These are phyloP conservation scores for Psilocybe mexicana DNA, from an alignment of 1,284 basidiomycete species.

Conservation along the genomic window DNA sequence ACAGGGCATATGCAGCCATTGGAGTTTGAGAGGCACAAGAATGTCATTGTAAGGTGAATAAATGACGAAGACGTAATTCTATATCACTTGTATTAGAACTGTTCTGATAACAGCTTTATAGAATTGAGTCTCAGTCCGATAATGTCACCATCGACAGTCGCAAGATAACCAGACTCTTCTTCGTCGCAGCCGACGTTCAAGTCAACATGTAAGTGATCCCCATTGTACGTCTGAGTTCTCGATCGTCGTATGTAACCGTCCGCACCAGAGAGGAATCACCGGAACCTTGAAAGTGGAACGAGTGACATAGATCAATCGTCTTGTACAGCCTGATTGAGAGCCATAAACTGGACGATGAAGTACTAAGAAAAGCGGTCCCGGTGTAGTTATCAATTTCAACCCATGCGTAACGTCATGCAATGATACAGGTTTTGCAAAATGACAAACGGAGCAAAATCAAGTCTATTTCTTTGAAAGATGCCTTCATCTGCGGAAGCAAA, in stretches of 20 bases:
- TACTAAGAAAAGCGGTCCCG: neutral
- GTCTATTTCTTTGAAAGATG: neutral
- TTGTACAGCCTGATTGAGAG: too few species aligned
- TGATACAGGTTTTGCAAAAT: neutral
- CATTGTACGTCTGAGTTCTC: too few species aligned
- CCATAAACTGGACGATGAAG: too few species aligned
- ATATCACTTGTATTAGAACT: neutral
- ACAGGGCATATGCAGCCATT: conserved; percentile 35
- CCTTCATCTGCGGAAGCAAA: neutral
- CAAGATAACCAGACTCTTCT: conserved; percentile 47
- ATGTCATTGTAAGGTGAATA: conserved; percentile 50
- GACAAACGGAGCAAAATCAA: neutral
- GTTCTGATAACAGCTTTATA: conserved; percentile 19
- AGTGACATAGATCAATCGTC: too few species aligned
- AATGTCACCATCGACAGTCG: conserved; percentile 44
- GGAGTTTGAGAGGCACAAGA: conserved; percentile 52
- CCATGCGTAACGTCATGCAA: neutral
- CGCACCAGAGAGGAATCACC: too few species aligned
- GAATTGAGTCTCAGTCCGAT: conserved; percentile 48
- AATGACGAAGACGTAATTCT: neutral
- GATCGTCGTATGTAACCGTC: too few species aligned
- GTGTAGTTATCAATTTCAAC: neutral
- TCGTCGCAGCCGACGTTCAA: conserved; percentile 46
- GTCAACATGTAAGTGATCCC: neutral
- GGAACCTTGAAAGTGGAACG: neutral